Conservation (phyloP, 2,329 filamentous ascomycete genomes). For the Colletotrichum coccodes region DNA sequence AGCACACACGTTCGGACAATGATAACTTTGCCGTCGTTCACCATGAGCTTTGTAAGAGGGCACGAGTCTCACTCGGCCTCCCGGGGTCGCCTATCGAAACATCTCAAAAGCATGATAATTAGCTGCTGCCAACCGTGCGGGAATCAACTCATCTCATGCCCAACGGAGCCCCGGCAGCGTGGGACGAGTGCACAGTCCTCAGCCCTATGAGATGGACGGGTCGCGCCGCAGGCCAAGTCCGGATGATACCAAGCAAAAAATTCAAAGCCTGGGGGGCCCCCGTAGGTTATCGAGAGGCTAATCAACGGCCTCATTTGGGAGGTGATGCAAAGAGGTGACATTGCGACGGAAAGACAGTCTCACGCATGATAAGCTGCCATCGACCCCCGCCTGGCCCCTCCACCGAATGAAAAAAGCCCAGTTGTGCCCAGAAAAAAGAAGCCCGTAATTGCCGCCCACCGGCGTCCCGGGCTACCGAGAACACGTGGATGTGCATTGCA, state of each 20-base stretch:
- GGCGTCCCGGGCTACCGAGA: constrained; percentile 10
- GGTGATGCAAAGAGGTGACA: not conserved
- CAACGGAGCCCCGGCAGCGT: not conserved
- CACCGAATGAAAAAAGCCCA: not conserved
- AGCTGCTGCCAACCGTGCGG: no score
- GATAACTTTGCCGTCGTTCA: no score
- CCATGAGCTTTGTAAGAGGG: no score
- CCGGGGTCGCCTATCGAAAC: no score
- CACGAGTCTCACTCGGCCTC: no score
- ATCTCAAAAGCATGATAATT: not conserved
- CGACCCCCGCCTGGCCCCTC: not conserved
- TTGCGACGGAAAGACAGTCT: no score
- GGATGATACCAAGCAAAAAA: constrained; percentile 3
- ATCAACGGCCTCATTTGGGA: not conserved
- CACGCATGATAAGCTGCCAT: not conserved
- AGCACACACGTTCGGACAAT: no score
- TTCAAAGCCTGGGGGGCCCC: constrained; percentile 1
- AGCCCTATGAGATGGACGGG: constrained; percentile 26
- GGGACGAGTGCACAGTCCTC: not conserved
- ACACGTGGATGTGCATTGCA: constrained; percentile 12
- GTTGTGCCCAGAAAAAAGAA: not conserved
- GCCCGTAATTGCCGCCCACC: not conserved
- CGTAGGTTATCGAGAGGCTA: not conserved
- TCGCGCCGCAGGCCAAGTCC: constrained; percentile 19
- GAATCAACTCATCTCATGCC: no score